Evolutionary conservation across 208 protist species (phyloP).

Genomic region (Pavlovales sp.): DNA sequence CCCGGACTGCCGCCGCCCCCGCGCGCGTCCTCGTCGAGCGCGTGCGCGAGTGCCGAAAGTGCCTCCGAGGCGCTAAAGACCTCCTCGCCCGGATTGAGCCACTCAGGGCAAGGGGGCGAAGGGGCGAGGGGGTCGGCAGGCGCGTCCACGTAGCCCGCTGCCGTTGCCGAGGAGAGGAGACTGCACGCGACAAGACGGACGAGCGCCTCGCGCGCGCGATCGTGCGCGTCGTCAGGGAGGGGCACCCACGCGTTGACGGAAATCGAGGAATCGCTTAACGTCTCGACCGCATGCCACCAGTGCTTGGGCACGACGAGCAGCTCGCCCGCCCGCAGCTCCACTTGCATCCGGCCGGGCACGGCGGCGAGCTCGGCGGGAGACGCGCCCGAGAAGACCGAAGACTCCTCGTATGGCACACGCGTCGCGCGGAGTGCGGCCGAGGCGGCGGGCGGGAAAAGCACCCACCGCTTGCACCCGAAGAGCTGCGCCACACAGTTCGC

Average conservation of each 20-base stretch:
- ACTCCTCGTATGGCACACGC: slow-evolving; percentile 29
- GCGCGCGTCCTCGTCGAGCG: background rate
- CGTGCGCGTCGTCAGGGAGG: background rate
- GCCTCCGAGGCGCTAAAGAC: background rate
- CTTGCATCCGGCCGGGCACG: background rate
- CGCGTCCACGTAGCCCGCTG: background rate
- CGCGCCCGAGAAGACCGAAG: background rate
- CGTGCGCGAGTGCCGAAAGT: background rate
- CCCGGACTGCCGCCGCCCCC: too few relatives aligned
- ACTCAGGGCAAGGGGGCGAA: background rate
- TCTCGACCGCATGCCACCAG: slow-evolving; percentile 5
- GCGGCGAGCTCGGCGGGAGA: background rate
- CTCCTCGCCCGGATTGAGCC: background rate
- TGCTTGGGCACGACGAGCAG: slow-evolving; percentile 18
- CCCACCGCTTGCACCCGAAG: slow-evolving; percentile 1
- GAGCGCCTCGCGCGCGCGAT: background rate
- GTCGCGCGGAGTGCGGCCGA: background rate
- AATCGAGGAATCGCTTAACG: background rate
- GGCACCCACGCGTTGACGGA: background rate
- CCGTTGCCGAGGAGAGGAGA: background rate
- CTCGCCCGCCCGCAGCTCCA: background rate
- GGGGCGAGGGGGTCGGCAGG: too few relatives aligned
- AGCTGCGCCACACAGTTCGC: slow-evolving; percentile 4
- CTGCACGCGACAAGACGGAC: background rate
- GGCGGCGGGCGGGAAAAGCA: background rate